Base-by-base conservation (phyloP, 345 rosid genomes). In the Eucalyptus tenuipes region DNA sequence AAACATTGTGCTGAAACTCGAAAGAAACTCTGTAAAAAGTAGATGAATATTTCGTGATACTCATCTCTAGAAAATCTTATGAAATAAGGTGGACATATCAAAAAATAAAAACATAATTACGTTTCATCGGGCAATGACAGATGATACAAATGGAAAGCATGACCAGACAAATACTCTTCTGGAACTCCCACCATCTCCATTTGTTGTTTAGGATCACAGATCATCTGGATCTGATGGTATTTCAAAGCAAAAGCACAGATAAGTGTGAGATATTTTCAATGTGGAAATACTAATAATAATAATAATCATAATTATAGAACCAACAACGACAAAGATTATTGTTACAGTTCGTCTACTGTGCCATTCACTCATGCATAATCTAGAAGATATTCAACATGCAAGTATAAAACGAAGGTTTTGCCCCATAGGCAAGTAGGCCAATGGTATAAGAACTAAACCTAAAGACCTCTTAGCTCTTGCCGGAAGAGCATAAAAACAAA, bases 1-100 rank as follows among this genome's bases (percentile, higher is more conserved):
- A 96, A 48, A 97, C 98, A 90, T 98, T 96, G 90, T 98, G 99
- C 92, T 96, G 99, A 92, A 98, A 97, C 93, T 98, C 99, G 1
- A 59, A 48, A 98, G 99, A 96, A 89, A 98, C 98, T 85, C 97
- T 95, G 95, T 91, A 89, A 25, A 86, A 24, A 59, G 16, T 27
- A 59, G 89, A 86, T 53, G 4, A 53, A 57, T 79, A 37, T 59
- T 25, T 59, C 0, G 66, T 25, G 14, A 59, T 59, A 6, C 2
- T 27, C 66, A 59, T 59, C n/a, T 25, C 14, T 59, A 27, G n/a
- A 59, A 12, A 59, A 59, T 59, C 66, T 0, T 59, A 59, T 59
- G 8, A 59, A 27, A 59, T 25, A 27, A 59, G 31, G n/a, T 25
- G 66, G 66, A 57, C 3, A 59, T 25, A 59, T 59, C 2, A 27